Evolutionary conservation across 192 early-diverging fungal species (phyloP), one percentile per base, ranked within the genome.

Genomic region (Coemansia guatemalensis): DNA sequence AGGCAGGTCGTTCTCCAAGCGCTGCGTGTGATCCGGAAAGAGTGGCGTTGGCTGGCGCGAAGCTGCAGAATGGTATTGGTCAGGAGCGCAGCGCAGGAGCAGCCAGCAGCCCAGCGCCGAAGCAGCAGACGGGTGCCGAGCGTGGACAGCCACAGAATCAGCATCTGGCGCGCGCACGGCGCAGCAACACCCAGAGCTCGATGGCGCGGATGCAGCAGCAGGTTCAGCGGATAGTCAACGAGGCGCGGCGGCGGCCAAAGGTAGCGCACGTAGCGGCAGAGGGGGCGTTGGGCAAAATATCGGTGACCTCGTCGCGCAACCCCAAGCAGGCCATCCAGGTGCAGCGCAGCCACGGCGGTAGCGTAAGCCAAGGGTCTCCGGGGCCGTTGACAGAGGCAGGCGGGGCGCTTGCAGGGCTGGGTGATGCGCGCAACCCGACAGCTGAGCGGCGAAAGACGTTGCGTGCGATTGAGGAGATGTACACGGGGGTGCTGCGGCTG

Each of bases 261-360:
- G 86, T 88, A 27, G 88, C 89, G n/a, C 47, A 73, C 86, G 91
- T 95, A 35, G 86, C 94, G 20, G 78, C 96, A 50, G 97, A 97
- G 73, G 96, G 96, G 18, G 94, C 95, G 23, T 80, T 99, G 21
- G 97, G 97, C 59, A 97, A 93, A 67, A 95, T 99, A 59, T 89
- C 95, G 1, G 79, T 92, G 49, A 88, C 89, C 62, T 94, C 97
- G 14, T 89, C 90, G 25, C 83, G 89, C 55, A 95, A 94, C 65
- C 97, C 97, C 3, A 89, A 92, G 50, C 94, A 96, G 64, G 77
- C 90, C 14, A 81, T 94, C 63, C 87, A 86, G 67, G 92, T 92
- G 33, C 83, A 83, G 57, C 82, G 80, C 35, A 63, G 80, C 30
- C 81, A 72, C 27, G 65, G 66, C 29, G 61, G 71, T 56, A 72